Evolutionary conservation across 257 asterid species (phyloP).

Genomic region (Capsicum rhomboideum): DNA sequence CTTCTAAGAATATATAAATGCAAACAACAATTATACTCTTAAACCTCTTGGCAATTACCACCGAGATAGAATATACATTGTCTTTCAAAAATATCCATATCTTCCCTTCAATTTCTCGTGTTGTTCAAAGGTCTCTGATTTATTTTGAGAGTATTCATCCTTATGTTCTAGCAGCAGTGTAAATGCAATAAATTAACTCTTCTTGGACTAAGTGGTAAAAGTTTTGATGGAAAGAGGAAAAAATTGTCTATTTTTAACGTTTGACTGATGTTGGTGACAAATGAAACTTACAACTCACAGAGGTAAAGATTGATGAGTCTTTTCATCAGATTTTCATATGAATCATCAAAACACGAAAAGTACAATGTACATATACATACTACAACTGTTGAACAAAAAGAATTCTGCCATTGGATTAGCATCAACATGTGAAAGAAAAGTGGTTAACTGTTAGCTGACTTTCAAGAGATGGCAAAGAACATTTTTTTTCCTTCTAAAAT

Average conservation of each 20-base stretch:
- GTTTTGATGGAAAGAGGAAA: not conserved
- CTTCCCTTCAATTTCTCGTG: not conserved
- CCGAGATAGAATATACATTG: too few species aligned
- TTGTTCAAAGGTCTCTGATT: not conserved
- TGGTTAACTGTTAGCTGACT: constrained; percentile 4
- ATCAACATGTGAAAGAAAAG: not conserved
- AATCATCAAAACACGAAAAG: not conserved
- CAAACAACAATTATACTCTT: not conserved
- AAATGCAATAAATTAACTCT: not conserved
- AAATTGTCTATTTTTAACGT: not conserved
- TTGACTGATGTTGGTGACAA: not conserved
- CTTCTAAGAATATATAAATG: not conserved
- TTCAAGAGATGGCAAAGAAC: not conserved
- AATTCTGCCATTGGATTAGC: not conserved
- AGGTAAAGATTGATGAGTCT: not conserved
- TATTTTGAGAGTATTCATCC: not conserved
- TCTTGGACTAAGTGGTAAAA: not conserved
- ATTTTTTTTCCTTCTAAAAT: not conserved
- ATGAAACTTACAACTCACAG: not conserved
- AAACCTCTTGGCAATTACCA: not conserved
- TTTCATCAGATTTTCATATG: not conserved
- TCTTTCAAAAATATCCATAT: too few species aligned
- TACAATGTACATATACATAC: not conserved
- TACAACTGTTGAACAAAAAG: constrained; percentile 1
- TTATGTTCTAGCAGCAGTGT: not conserved